Evolutionary conservation across 1,139 yeast species (phyloP).

Genomic region (Candida sp.): DNA sequence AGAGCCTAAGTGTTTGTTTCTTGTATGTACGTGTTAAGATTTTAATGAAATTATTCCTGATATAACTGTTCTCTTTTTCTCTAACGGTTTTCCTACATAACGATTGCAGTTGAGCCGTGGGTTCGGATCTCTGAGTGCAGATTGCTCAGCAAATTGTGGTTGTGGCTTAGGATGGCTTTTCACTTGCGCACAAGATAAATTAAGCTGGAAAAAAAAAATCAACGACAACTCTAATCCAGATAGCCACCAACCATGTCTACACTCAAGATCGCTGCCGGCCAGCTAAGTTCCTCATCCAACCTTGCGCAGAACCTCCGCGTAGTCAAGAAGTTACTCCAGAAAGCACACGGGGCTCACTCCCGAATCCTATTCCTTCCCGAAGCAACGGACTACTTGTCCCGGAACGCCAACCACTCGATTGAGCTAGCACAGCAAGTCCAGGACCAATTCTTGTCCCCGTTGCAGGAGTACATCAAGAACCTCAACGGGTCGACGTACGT

Average conservation of each 20-base stretch:
- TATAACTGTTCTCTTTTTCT: no score
- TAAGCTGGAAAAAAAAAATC: background rate
- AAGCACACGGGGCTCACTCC: conserved; percentile 64
- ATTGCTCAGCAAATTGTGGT: background rate
- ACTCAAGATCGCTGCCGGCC: conserved; percentile 77
- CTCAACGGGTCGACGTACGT: conserved; percentile 29
- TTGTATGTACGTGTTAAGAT: background rate
- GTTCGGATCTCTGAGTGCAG: no score
- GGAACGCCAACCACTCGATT: conserved; percentile 68
- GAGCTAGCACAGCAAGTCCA: conserved; percentile 56
- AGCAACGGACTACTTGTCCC: conserved; percentile 87
- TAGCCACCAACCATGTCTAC: conserved; percentile 3
- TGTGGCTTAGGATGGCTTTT: background rate
- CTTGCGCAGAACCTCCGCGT: conserved; percentile 60
- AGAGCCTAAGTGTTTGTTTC: conserved; percentile 14
- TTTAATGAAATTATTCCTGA: background rate
- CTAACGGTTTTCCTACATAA: no score
- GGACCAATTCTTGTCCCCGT: conserved; percentile 52
- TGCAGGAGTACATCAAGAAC: conserved; percentile 49
- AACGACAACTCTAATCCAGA: background rate
- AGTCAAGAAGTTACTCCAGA: conserved; percentile 60
- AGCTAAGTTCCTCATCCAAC: conserved; percentile 76
- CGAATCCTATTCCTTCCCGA: conserved; percentile 85
- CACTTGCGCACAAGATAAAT: background rate
- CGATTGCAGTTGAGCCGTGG: no score